phyloP scores from a whole-genome alignment of 768 basidiomycete genomes.

The Paxillus involutus region DNA sequence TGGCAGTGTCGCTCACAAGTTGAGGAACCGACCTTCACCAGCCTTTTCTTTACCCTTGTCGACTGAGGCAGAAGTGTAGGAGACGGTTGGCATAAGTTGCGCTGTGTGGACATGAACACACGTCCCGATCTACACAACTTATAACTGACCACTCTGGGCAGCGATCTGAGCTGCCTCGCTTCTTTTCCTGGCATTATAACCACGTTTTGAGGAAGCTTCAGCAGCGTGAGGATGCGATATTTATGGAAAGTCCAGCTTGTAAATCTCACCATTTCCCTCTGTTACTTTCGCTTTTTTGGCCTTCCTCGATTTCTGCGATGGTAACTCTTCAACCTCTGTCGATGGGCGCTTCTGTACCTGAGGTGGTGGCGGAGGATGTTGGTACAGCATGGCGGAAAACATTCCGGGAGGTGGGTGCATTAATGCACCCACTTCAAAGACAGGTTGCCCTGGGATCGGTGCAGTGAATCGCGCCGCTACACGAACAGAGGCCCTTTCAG shows the following conservation, averaged over 20 bases:
- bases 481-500: conserved; percentile 59
- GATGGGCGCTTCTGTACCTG: conserved; percentile 37
- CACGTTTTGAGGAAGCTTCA: conserved; percentile 54
- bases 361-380: conserved; percentile 26
- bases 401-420: conserved; percentile 29
- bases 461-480: conserved; percentile 51
- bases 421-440: conserved; percentile 34
- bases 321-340: conserved; percentile 39
- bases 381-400: conserved; percentile 30
- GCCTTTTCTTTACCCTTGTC: conserved; percentile 50
- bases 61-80: conserved; percentile 36
- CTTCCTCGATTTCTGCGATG: conserved; percentile 48
- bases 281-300: conserved; percentile 39
- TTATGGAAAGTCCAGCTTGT: conserved; percentile 1
- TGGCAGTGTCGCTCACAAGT: background rate
- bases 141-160: conserved; percentile 56
- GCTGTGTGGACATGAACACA: conserved; percentile 31
- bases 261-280: conserved; percentile 32
- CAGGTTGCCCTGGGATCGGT: conserved; percentile 28
- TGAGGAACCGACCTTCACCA: conserved; percentile 34
- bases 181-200: conserved; percentile 71
- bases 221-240: conserved; percentile 11
- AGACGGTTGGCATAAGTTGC: conserved; percentile 45
- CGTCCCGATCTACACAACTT: conserved; percentile 9
- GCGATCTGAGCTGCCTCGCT: conserved; percentile 66